Evolutionary conservation across 371 early-diverging fungal species (phyloP).

Genomic region (Apophysomyces ossiformis): DNA sequence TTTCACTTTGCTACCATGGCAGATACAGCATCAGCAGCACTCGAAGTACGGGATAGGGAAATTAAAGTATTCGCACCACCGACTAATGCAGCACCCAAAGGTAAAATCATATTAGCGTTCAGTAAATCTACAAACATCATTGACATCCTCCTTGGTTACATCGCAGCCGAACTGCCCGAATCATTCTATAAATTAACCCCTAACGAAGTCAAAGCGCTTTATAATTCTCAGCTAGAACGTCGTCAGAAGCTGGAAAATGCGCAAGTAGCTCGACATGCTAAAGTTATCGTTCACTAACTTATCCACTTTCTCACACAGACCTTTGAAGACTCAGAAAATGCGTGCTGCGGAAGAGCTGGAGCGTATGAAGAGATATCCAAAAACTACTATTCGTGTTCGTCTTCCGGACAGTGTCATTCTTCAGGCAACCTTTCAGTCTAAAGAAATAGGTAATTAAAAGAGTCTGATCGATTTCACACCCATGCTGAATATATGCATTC

Average conservation of each 20-base stretch:
- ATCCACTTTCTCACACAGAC: slow-evolving; percentile 23
- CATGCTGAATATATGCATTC: neutral
- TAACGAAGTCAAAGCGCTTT: slow-evolving; percentile 44
- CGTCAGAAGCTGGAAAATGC: slow-evolving; percentile 49
- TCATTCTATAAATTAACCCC: slow-evolving; percentile 45
- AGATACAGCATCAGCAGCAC: neutral
- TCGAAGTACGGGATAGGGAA: slow-evolving; percentile 27
- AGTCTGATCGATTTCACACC: neutral
- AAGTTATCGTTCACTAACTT: neutral
- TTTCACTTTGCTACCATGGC: neutral
- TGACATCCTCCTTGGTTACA: neutral
- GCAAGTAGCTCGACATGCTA: slow-evolving; percentile 16
- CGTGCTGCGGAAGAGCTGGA: slow-evolving; percentile 49
- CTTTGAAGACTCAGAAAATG: slow-evolving; percentile 54
- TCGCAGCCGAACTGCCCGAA: slow-evolving; percentile 47
- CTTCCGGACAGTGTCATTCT: slow-evolving; percentile 49
- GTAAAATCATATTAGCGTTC: slow-evolving; percentile 19
- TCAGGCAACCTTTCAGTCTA: slow-evolving; percentile 48
- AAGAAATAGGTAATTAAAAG: slow-evolving; percentile 39
- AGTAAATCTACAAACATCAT: neutral
- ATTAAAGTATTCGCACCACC: slow-evolving; percentile 41
- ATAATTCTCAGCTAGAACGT: slow-evolving; percentile 44
- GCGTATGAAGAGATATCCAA: slow-evolving; percentile 49
- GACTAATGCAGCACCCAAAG: slow-evolving; percentile 29
- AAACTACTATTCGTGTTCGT: slow-evolving; percentile 51